phyloP scores from a whole-genome alignment of 2,329 filamentous ascomycete genomes.

The Colletotrichum liaoningense region DNA sequence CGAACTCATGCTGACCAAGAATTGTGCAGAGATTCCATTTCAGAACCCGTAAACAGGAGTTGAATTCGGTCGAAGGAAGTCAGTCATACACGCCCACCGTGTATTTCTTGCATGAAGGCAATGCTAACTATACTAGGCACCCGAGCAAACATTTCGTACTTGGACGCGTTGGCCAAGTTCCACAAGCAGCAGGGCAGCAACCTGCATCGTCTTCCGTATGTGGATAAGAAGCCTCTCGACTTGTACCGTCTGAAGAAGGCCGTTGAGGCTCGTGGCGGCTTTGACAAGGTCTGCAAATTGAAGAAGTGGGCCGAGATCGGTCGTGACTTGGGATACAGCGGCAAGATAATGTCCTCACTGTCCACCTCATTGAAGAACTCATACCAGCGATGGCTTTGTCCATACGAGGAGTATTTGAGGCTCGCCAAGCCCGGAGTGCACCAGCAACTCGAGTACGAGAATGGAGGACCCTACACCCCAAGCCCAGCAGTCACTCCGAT shows the following conservation, averaged over 20 bases:
- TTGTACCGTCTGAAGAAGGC: constrained; percentile 97
- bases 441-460: constrained; percentile 91
- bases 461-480: constrained; percentile 91
- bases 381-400: constrained; percentile 95
- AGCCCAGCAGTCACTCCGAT: constrained; percentile 76
- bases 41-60: constrained; percentile 92
- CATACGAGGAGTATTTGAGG: constrained; percentile 94
- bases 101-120: background rate
- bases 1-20: background rate
- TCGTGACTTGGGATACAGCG: constrained; percentile 94
- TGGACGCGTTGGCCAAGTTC: constrained; percentile 94
- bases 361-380: constrained; percentile 99
- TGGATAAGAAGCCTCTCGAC: constrained; percentile 97
- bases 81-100: constrained; percentile 50
- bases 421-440: constrained; percentile 96
- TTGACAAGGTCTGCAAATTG: constrained; percentile 94
- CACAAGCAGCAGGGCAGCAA: constrained; percentile 97
- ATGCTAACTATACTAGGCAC: constrained; percentile 73
- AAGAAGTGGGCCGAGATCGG: constrained; percentile 99
- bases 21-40: constrained; percentile 88
- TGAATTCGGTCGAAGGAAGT: constrained; percentile 99
- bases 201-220: constrained; percentile 92
- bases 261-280: constrained; percentile 92
- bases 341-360: constrained; percentile 99
- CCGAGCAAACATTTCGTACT: constrained; percentile 93